Evolutionary conservation across 2,329 filamentous ascomycete species (phyloP).

Genomic region (Cytospora piceicola): DNA sequence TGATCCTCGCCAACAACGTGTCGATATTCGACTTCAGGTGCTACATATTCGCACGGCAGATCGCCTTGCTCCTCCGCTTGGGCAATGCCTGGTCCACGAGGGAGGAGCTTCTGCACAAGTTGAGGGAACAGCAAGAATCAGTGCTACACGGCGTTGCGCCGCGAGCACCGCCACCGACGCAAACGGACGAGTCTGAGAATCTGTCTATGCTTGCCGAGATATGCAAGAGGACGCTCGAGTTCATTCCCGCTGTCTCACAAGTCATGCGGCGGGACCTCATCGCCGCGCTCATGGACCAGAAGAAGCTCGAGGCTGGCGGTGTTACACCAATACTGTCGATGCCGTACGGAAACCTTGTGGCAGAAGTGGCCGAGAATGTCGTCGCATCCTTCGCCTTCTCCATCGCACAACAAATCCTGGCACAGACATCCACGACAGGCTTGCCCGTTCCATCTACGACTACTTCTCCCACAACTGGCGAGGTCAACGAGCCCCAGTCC

Average conservation of each 20-base stretch:
- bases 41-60: conserved; percentile 90
- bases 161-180: conserved; percentile 51
- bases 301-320: conserved; percentile 44
- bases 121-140: conserved; percentile 65
- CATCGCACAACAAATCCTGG: conserved; percentile 74
- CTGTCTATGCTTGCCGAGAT: conserved; percentile 82
- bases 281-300: conserved; percentile 57
- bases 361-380: conserved; percentile 70
- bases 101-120: conserved; percentile 64
- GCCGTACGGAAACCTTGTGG: conserved; percentile 43
- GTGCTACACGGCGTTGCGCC: conserved; percentile 62
- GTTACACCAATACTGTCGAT: conserved; percentile 29
- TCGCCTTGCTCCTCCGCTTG: conserved; percentile 78
- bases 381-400: conserved; percentile 80
- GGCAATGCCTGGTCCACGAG: conserved; percentile 72
- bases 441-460: conserved; percentile 68
- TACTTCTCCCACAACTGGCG: conserved; percentile 44
- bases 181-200: conserved; percentile 70
- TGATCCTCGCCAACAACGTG: conserved; percentile 93
- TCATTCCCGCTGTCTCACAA: conserved; percentile 79
- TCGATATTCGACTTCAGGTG: conserved; percentile 94
- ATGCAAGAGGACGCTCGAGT: conserved; percentile 79
- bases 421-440: conserved; percentile 72
- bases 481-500: conserved; percentile 60
- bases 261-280: conserved; percentile 79